Conservation (phyloP, 164 flowering plant species). For the Piper longum region DNA sequence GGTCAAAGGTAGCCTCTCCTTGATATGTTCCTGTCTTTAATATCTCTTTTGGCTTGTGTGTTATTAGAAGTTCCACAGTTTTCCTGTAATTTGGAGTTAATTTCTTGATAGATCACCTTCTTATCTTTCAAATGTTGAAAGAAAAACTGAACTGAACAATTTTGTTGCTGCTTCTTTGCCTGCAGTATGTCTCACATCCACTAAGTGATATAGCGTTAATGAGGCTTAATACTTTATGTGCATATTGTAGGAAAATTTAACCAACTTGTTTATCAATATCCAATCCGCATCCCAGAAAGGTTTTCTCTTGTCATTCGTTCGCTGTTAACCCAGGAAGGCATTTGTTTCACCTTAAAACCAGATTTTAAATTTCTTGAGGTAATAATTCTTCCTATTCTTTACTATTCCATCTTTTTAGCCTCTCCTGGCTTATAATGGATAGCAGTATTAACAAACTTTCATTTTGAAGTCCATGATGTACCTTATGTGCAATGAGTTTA, state of each 20-base stretch:
- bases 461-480: not conserved
- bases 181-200: too few species aligned
- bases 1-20: too few species aligned
- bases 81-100: too few species aligned
- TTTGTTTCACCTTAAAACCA: slow-evolving; percentile 82
- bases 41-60: too few species aligned
- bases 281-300: slow-evolving; percentile 95
- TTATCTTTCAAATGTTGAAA: too few species aligned
- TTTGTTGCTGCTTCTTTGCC: too few species aligned
- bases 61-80: too few species aligned
- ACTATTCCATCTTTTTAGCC: not conserved
- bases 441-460: not conserved
- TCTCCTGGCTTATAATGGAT: too few species aligned
- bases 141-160: too few species aligned
- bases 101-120: too few species aligned
- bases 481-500: not conserved
- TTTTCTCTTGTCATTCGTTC: slow-evolving; percentile 98
- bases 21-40: too few species aligned
- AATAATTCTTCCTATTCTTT: slow-evolving; percentile 6
- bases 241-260: slow-evolving; percentile 74
- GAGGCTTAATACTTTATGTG: not conserved
- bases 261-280: slow-evolving; percentile 88
- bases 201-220: too few species aligned
- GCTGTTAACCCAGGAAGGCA: slow-evolving; percentile 93
- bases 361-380: slow-evolving; percentile 99